Percentiles rank a stretch among this genome's conserved stretches.
phyloP scores from a whole-genome alignment of 208 protist genomes.

The Novymonas esmeraldas region DNA sequence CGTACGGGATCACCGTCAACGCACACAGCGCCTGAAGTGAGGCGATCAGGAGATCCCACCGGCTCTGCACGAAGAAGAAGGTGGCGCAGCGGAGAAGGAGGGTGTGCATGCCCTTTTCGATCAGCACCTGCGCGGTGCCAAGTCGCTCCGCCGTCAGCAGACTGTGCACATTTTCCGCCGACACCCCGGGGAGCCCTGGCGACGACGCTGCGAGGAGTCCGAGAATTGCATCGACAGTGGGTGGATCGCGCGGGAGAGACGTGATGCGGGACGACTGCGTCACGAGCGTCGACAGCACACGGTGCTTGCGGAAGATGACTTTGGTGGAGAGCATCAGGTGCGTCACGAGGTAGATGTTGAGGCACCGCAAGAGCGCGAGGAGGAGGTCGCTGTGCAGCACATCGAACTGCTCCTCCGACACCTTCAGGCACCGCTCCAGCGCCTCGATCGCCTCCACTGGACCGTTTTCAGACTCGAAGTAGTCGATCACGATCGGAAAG shows the following conservation, averaged over 20 bases:
- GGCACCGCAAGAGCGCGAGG: slow-evolving; percentile 61
- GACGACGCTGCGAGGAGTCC: slow-evolving; percentile 61
- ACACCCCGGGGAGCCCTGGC: slow-evolving; percentile 60
- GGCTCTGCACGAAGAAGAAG: slow-evolving; percentile 84
- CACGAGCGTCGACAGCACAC: slow-evolving; percentile 64
- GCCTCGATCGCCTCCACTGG: slow-evolving; percentile 51
- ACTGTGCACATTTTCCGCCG: slow-evolving; percentile 80
- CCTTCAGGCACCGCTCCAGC: slow-evolving; percentile 54
- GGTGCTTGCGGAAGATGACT: slow-evolving; percentile 85
- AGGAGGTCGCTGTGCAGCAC: slow-evolving; percentile 59
- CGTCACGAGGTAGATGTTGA: slow-evolving; percentile 81
- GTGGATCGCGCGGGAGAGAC: slow-evolving; percentile 72
- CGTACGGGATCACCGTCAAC: slow-evolving; percentile 72
- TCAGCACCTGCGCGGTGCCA: slow-evolving; percentile 49
- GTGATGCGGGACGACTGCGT: slow-evolving; percentile 65
- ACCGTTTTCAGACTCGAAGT: slow-evolving; percentile 69
- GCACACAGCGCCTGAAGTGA: slow-evolving; percentile 76
- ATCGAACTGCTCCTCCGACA: slow-evolving; percentile 78
- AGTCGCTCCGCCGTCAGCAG: slow-evolving; percentile 69
- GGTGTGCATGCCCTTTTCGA: slow-evolving; percentile 70
- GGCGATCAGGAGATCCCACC: slow-evolving; percentile 75
- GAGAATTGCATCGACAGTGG: slow-evolving; percentile 74
- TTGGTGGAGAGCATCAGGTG: slow-evolving; percentile 85
- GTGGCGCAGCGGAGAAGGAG: slow-evolving; percentile 70
- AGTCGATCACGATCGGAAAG: slow-evolving; percentile 76